Base-by-base conservation (phyloP, 306 rosid genomes). In the Crotalaria pallida region DNA sequence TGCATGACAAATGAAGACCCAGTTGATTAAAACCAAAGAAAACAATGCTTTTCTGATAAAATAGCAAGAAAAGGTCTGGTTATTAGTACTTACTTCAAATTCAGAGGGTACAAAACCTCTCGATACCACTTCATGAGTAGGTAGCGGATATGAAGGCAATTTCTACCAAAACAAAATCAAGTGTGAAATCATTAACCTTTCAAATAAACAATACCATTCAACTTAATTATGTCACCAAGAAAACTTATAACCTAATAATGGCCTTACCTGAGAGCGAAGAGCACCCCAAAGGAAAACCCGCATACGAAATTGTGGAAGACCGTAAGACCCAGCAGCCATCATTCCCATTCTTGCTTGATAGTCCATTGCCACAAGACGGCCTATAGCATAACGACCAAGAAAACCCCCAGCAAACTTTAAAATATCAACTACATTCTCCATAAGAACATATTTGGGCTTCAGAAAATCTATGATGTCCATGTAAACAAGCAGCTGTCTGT, bases 201-300 rank as follows among this genome's bases (percentile, higher is more conserved):
- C 2, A 0, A 6, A 7, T 19, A 27, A 38, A 26, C 22, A 23
- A 52, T 5, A 58, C 29, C 2, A 1, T 41, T 18, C 36, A 55
- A 43, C 18, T 6, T 16, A 48, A 7, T 26, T 0, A 16, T 60
- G 17, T 10, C 29, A 59, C 6, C 21, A 21, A 68, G 15, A 26
- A 29, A 22, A 12, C 15, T 3, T 10, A 51, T 3, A 43, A 33
- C 0, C 15, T 15, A 40, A 40, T 7, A 34, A 36, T 24, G 57
- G 51, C 23, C 6, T 38, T 55, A 92, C 96, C 85, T 81, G 79
- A 0, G 79, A 69, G 1, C 86, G 88, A 27, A 19, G 81, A 36
- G 98, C 94, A 5, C 98, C 98, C 98, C 98, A 92, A 16, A 87
- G 52, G 29, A 92, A 87, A 11, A 89, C 91, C 0, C 98, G 94